These are phyloP conservation scores for Irpex lacteus DNA, from an alignment of 1,284 basidiomycete genomes.

Conservation along the genomic window DNA sequence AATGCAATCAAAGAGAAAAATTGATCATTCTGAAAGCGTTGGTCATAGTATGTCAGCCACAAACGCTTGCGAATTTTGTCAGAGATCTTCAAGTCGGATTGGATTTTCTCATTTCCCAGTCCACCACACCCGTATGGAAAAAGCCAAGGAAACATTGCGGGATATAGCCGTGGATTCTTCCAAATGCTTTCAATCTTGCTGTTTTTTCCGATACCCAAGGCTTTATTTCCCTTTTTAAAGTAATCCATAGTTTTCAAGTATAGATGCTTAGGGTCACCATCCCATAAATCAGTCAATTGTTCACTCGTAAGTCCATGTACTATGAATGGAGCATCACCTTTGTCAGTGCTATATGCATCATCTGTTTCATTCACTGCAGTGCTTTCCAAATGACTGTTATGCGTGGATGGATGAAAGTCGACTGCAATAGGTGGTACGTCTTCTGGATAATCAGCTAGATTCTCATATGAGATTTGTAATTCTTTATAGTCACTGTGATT, in stretches of 20 bases:
- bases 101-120: conserved; percentile 19
- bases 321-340: neutral
- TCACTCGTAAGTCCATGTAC: neutral
- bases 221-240: neutral
- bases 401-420: neutral
- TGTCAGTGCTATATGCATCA: conserved; percentile 7
- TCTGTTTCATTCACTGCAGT: conserved; percentile 9
- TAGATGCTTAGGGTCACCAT: neutral
- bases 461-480: conserved; percentile 23
- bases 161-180: conserved; percentile 31
- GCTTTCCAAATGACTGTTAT: no score
- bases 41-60: no score
- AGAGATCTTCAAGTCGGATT: neutral
- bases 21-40: no score
- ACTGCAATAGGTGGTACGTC: neutral
- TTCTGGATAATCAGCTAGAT: conserved; percentile 22
- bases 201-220: conserved; percentile 20
- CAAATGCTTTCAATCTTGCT: conserved; percentile 24
- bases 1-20: no score
- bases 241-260: neutral
- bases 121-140: conserved; percentile 36
- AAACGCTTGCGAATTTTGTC: no score
- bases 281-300: neutral
- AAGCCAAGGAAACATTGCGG: conserved; percentile 35
- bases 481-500: conserved; percentile 29